Percentiles rank a stretch among this genome's conserved stretches.
These are phyloP conservation scores for Pseudogymnoascus sp. DNA, from an alignment of 2,329 filamentous ascomycete genomes.

Conservation along the genomic window DNA sequence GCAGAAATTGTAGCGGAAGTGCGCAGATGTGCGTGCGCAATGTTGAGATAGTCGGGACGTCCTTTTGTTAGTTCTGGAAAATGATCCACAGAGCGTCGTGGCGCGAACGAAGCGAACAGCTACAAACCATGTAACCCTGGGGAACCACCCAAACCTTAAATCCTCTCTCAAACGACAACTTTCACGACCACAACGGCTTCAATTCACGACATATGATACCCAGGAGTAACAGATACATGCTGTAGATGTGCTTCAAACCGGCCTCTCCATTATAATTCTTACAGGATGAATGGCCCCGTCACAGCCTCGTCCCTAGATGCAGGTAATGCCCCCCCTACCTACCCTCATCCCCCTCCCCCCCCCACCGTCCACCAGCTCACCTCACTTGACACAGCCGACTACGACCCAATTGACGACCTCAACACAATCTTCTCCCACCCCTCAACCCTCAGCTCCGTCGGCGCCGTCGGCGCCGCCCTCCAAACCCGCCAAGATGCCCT, in stretches of 20 bases:
- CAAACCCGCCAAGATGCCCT: slow-evolving; percentile 72
- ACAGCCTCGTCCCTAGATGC: slow-evolving; percentile 26
- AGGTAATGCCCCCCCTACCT: slow-evolving; percentile 20
- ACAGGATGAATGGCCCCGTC: slow-evolving; percentile 25
- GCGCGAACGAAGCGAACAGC: slow-evolving; percentile 2
- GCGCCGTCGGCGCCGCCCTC: slow-evolving; percentile 64
- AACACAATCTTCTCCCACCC: slow-evolving; percentile 91
- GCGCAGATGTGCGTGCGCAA: background rate
- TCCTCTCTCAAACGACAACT: background rate
- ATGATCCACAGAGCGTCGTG: background rate
- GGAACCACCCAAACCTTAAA: slow-evolving; percentile 7
- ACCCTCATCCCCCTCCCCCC: background rate
- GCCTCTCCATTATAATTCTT: background rate
- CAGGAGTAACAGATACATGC: background rate
- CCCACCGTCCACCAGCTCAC: slow-evolving; percentile 14
- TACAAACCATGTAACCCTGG: slow-evolving; percentile 2
- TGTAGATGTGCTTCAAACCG: background rate
- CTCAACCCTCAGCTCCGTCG: slow-evolving; percentile 69
- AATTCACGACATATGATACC: slow-evolving; percentile 3
- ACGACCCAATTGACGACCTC: slow-evolving; percentile 86
- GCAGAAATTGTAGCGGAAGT: background rate
- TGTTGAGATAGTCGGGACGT: background rate
- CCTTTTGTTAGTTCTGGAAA: background rate
- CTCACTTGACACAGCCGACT: slow-evolving; percentile 50
- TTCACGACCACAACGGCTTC: background rate